phyloP scores from a whole-genome alignment of 352 stramenopile species.

The Plasmopara viticola region DNA sequence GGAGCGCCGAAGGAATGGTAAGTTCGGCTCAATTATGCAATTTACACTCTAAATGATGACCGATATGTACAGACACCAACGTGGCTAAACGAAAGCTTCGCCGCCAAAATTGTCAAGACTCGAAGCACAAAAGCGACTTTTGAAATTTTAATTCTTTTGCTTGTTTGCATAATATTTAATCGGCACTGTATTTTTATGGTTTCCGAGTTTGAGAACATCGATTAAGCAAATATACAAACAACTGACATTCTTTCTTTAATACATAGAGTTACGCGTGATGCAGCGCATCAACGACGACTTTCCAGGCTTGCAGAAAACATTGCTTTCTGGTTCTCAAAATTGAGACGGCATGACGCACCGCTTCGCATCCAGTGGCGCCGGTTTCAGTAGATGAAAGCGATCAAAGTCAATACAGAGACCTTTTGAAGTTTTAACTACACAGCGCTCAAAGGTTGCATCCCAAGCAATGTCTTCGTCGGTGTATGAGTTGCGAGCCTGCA shows the following conservation, averaged over 20 bases:
- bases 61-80: conserved; percentile 27
- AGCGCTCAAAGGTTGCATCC: conserved; percentile 74
- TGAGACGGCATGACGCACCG: conserved; percentile 36
- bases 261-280: too few species aligned
- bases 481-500: conserved; percentile 81
- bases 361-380: conserved; percentile 51
- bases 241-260: too few species aligned
- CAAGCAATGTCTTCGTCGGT: conserved; percentile 75
- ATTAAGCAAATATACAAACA: too few species aligned
- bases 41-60: not conserved
- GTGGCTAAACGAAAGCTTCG: conserved; percentile 32
- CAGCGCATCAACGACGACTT: not conserved
- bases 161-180: too few species aligned
- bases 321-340: conserved; percentile 13
- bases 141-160: too few species aligned
- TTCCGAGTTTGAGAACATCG: too few species aligned
- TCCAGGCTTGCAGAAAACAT: not conserved
- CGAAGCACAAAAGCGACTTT: too few species aligned
- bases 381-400: conserved; percentile 70
- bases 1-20: conserved; percentile 33
- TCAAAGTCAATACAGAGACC: conserved; percentile 77
- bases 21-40: not conserved
- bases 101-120: conserved; percentile 17
- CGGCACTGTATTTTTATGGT: too few species aligned
- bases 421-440: conserved; percentile 46